Percentiles rank a stretch among this genome's conserved stretches.
phyloP scores from a whole-genome alignment of 176 grass and related monocot genomes.

The Miscanthus lutarioriparius region DNA sequence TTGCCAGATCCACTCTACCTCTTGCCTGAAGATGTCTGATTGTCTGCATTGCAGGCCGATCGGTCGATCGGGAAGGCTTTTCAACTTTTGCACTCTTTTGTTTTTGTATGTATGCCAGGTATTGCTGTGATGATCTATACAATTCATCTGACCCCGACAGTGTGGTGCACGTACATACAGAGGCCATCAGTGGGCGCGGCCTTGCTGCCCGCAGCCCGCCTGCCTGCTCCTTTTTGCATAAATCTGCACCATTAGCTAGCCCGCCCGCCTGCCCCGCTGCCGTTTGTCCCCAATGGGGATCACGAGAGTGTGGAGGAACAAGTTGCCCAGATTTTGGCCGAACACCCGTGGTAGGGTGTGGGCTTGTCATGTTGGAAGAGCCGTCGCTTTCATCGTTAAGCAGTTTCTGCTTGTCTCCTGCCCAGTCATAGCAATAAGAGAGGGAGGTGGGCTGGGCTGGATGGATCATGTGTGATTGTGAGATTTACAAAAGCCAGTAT shows the following conservation, averaged over 20 bases:
- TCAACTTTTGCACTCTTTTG: conserved; percentile 16
- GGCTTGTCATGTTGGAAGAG: conserved; percentile 45
- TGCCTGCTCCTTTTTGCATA: conserved; percentile 17
- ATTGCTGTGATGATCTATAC: conserved; percentile 36
- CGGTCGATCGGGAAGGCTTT: background rate
- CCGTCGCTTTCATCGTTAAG: conserved; percentile 44
- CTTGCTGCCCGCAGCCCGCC: conserved; percentile 22
- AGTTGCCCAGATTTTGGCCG: conserved; percentile 62
- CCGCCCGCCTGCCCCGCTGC: conserved; percentile 43
- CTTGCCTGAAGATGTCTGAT: conserved; percentile 23
- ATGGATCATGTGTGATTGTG: conserved; percentile 10
- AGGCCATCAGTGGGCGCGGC: conserved; percentile 38
- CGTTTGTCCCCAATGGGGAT: conserved; percentile 40
- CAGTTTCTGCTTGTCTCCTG: conserved; percentile 35
- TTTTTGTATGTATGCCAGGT: conserved; percentile 32
- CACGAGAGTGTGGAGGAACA: conserved; percentile 63
- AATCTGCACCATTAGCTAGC: conserved; percentile 40
- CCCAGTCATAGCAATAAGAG: conserved; percentile 21
- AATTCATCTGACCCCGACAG: conserved; percentile 39
- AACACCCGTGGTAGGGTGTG: conserved; percentile 42
- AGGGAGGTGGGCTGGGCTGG: background rate
- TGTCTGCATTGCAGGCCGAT: background rate
- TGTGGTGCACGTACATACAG: conserved; percentile 32
- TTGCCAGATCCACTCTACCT: background rate
- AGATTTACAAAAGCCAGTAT: background rate